Evolutionary conservation across 805 yeast species (phyloP).

Genomic region (Monosporozyma servazzii): DNA sequence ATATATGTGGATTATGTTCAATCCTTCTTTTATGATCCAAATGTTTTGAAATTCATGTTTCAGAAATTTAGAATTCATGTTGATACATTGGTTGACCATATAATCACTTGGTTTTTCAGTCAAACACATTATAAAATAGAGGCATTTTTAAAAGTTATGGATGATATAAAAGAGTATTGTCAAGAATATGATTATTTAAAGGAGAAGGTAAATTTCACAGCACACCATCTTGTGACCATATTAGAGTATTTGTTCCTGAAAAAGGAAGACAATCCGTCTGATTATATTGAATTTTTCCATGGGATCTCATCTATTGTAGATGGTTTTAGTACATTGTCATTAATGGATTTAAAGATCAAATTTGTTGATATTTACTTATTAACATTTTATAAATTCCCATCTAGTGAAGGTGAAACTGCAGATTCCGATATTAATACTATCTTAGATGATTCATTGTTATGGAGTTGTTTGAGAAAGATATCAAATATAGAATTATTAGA

Average conservation of each 20-base stretch:
- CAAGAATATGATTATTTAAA: neutral
- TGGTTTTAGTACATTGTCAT: neutral
- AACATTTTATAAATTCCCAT: neutral
- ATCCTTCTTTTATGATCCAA: slow-evolving; percentile 8
- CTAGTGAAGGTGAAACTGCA: neutral
- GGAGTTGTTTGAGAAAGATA: slow-evolving; percentile 1
- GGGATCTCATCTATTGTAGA: neutral
- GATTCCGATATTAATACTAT: neutral
- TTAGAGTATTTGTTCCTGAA: neutral
- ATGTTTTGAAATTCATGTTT: slow-evolving; percentile 5
- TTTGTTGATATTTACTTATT: neutral
- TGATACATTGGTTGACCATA: slow-evolving; percentile 1
- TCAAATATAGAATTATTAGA: slow-evolving; percentile 3
- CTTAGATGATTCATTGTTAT: neutral
- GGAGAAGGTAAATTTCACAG: neutral
- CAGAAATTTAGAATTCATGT: slow-evolving; percentile 4
- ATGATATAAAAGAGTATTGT: neutral
- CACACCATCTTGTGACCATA: neutral
- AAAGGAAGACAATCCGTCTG: neutral
- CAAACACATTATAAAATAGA: neutral
- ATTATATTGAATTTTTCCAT: neutral
- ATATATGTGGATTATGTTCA: slow-evolving; percentile 11
- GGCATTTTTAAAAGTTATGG: neutral
- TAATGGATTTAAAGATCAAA: neutral
- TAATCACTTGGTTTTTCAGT: slow-evolving; percentile 2